Evolutionary conservation across 805 yeast species (phyloP).

Genomic region (Vanderwaltozyma verrucispora): DNA sequence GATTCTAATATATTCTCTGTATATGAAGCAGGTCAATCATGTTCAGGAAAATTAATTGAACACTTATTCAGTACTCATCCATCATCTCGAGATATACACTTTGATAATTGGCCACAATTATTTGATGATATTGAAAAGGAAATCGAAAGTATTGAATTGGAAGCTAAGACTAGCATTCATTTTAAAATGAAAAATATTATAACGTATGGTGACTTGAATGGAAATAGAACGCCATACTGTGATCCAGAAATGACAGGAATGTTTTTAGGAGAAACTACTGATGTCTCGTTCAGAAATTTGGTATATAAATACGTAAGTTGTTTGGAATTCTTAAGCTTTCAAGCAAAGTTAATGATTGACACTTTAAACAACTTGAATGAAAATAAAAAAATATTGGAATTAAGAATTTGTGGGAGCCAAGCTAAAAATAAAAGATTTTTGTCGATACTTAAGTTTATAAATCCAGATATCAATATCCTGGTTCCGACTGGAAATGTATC

Average conservation of each 20-base stretch:
- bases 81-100: constrained; percentile 11
- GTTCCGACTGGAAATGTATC: constrained; percentile 8
- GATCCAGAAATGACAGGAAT: constrained; percentile 41
- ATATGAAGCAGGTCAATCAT: constrained; percentile 49
- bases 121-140: constrained; percentile 18
- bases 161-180: constrained; percentile 14
- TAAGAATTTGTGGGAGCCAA: constrained; percentile 46
- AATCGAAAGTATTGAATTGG: constrained; percentile 9
- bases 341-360: constrained; percentile 33
- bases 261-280: constrained; percentile 38
- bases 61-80: constrained; percentile 37
- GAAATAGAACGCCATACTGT: constrained; percentile 48
- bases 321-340: constrained; percentile 43
- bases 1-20: constrained; percentile 15
- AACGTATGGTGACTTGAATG: constrained; percentile 46
- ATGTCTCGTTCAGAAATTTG: constrained; percentile 27
- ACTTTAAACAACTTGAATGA: constrained; percentile 7
- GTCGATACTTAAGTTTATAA: constrained; percentile 22
- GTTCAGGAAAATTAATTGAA: constrained; percentile 45
- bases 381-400: constrained; percentile 18
- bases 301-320: constrained; percentile 35
- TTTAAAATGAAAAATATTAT: constrained; percentile 30
- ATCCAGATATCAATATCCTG: constrained; percentile 5
- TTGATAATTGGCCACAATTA: constrained; percentile 6
- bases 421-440: constrained; percentile 37